Base-by-base conservation (phyloP, 2,329 filamentous ascomycete genomes). In the Pseudogymnoascus verrucosus region DNA sequence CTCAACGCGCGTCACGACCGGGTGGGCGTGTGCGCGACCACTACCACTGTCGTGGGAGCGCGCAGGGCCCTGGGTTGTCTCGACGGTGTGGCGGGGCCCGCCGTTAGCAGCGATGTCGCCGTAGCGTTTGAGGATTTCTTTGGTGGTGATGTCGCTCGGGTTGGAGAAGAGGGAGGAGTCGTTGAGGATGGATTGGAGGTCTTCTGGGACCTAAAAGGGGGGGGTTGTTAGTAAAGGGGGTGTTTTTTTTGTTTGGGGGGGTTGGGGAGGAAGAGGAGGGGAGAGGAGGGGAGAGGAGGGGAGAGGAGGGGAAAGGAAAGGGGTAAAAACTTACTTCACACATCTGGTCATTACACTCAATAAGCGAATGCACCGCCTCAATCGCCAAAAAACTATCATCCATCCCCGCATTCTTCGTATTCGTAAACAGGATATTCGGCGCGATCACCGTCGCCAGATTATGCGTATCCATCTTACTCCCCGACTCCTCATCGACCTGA, bases 391-490 rank as follows among this genome's bases (percentile, higher is more conserved):
- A 97, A 66, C 92, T 95, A 69, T 96, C 92, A 71, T 96, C 93
- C 67, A 92, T 84, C 47, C 84, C 85, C 5, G 83, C 80, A 60
- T 81, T 82, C 73, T 88, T 89, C 44, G 83, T 78, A 68, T 80
- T 81, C 68, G 88, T 90, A 70, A 90, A 93, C 11, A 97, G 82
- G 66, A 99, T 91, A 71, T 99, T 99, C 0, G 95, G 95, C 4
- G 93, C 93, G 75, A 99, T 97, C 67, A 99, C 95, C 2, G 96
- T 98, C 3, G 95, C 91, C 67, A 99, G 83, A 72, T 99, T 99
- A 79, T 96, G 92, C 62, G 96, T 90, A 74, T 99, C 95, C 95
- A 99, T 99, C 81, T 98, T 97, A 70, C 93, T 97, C 26, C 95
- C 95, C 21, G 89, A 90, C 74, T 99, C 95, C 72, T 99, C 95